Evolutionary conservation across 2,329 filamentous ascomycete genomes (phyloP), one percentile per base, ranked within the genome.

Genomic region (Aspergillus uvarum): DNA sequence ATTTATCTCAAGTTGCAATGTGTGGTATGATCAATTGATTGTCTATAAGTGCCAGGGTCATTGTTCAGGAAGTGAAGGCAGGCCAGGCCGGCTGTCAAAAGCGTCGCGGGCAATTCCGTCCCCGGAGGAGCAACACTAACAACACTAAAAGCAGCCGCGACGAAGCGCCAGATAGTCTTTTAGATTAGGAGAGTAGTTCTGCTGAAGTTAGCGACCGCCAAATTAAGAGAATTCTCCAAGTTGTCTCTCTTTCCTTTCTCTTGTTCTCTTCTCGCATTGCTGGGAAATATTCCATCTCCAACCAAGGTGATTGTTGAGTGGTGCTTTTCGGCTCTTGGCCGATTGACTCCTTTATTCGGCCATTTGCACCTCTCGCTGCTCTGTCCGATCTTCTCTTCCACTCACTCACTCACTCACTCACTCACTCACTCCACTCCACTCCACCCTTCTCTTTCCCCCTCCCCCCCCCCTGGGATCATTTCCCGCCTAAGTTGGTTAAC

Each of bases 391-490:
- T 56, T 48, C 53, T 53, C 63, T 49, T n/a, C 48, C 47, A 51
- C 56, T 42, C 16, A 47, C 54, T 44, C 24, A 54, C 32, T 51
- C 47, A 44, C 59, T 57, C 50, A 59, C 59, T 61, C 55, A 47
- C 29, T 54, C 47, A 56, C 59, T 55, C 24, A 53, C 26, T 48
- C 47, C 47, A 47, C 59, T 57, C 50, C 58, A 59, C 59, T 53
- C 26, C 31, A 47, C 47, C 56, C 59, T 51, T 38, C 49, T 42
- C 52, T 35, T 22, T n/a, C n/a, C 49, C 58, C 56, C 56, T 54
- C 50, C 52, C 35, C 42, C 58, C 63, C 60, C 62, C 64, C 66
- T 63, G 64, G 66, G 64, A 66, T 65, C 67, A 70, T 69, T 61
- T 61, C 63, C 63, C 57, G 57, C 56, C 56, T 59, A 57, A 62